phyloP scores from a whole-genome alignment of 2,329 filamentous ascomycete species.

The Aphanocladium album region DNA sequence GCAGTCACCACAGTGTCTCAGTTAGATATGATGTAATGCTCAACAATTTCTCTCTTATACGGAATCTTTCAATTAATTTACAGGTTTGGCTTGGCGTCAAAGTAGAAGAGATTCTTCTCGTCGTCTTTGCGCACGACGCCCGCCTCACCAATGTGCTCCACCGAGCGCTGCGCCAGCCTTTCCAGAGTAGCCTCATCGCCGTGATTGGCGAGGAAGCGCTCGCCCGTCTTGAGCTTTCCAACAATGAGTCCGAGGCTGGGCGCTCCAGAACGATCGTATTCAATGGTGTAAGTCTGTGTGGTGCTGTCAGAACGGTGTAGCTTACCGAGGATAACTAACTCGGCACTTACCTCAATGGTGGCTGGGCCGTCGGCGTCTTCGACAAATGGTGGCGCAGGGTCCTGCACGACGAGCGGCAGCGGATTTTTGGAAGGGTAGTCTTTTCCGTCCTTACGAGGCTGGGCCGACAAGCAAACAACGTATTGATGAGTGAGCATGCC shows the following conservation, averaged over 20 bases:
- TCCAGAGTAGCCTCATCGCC: conserved; percentile 18
- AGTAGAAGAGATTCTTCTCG: conserved; percentile 17
- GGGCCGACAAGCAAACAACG: conserved; percentile 50
- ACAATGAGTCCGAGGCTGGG: conserved; percentile 20
- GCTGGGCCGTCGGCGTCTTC: conserved; percentile 20
- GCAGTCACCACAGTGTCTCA: not conserved
- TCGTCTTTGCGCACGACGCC: conserved; percentile 12
- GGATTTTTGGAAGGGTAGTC: conserved; percentile 17
- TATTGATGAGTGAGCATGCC: conserved; percentile 63
- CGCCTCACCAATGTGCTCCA: conserved; percentile 20
- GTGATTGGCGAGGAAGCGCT: conserved; percentile 25
- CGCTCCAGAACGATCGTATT: conserved; percentile 22
- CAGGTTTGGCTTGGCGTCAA: conserved; percentile 15
- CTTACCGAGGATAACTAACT: not conserved
- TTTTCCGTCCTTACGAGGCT: conserved; percentile 24
- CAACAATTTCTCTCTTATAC: not conserved
- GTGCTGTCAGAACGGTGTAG: not conserved
- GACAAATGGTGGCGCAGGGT: conserved; percentile 15
- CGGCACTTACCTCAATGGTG: conserved; percentile 21
- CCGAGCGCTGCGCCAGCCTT: conserved; percentile 14
- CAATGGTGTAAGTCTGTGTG: conserved; percentile 27
- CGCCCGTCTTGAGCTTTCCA: conserved; percentile 18
- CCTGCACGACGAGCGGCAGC: conserved; percentile 10
- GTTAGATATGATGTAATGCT: not conserved
- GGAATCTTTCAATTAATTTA: not conserved